Evolutionary conservation across 2,329 filamentous ascomycete genomes (phyloP), one percentile per base, ranked within the genome.

Genomic region (Pleomassaria siparia): DNA sequence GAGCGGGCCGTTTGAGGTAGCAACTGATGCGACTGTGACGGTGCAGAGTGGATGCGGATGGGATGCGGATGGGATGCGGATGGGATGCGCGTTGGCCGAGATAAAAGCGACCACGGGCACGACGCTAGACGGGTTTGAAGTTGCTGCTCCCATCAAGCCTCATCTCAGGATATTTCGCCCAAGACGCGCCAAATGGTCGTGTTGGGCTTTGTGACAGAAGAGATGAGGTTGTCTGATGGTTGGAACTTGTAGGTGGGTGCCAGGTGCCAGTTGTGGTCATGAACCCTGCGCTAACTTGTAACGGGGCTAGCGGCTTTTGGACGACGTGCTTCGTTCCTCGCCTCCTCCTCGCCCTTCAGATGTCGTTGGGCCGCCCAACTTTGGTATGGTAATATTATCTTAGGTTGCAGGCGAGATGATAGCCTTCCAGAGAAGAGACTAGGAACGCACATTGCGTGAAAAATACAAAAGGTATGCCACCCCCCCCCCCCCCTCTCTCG

Each of bases 1-100:
- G 55, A 40, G 49, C 49, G 50, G 53, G 49, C 50, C 51, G 53
- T 57, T 47, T 57, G 55, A 58, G 54, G 58, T 57, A 51, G 45
- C 46, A 47, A 49, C 24, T 56, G 56, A 58, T 56, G 48, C 55
- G 53, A 50, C 54, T 49, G 50, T 43, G 51, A 50, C 51, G 54
- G 40, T 49, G 51, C 47, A 47, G 50, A 50, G 18, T 39, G 29
- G 24, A 22, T 20, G 28, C 24, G 43, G 15, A 30, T 16, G 35
- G 24, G 35, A n/a, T n/a, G n/a, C n/a, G n/a, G n/a, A n/a, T n/a
- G n/a, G n/a, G 54, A 41, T 49, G 51, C 47, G 48, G 50, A 50
- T 28, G 45, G 29, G 24, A 22, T 20, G 28, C 24, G 43, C 22
- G 39, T 16, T 35, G 24, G 35, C 54, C 52, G 50, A 49, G 43